These are phyloP conservation scores for Pythium dissimile DNA, from an alignment of 352 stramenopile genomes.

Conservation along the genomic window DNA sequence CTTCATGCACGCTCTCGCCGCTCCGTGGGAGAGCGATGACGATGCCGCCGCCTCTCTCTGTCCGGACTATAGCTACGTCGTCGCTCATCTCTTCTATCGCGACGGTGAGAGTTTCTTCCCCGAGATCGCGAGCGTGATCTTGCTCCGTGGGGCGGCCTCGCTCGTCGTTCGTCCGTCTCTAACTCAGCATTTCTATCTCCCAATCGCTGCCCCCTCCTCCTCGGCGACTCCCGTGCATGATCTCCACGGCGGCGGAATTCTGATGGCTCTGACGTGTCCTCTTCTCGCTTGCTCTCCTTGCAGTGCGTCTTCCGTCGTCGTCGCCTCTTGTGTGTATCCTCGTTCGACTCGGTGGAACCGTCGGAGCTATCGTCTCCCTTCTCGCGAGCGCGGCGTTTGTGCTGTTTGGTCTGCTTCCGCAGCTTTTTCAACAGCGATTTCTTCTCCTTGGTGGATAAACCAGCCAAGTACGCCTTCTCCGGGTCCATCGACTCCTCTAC, in stretches of 20 bases:
- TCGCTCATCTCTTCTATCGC: not conserved
- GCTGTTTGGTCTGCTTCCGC: conserved; percentile 23
- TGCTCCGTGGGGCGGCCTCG: too few species aligned
- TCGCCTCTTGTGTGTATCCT: not conserved
- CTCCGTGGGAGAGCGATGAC: not conserved
- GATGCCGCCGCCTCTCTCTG: not conserved
- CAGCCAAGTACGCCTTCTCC: conserved; percentile 49
- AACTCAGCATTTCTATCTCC: not conserved
- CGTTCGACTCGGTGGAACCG: not conserved
- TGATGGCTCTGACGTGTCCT: not conserved
- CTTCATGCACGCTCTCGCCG: not conserved
- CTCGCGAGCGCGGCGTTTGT: conserved; percentile 5
- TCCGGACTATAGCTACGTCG: not conserved
- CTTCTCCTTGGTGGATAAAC: conserved; percentile 67
- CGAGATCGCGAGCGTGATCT: not conserved
- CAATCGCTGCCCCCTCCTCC: too few species aligned
- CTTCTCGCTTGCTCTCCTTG: not conserved
- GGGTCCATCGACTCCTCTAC: conserved; percentile 25
- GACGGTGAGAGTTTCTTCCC: not conserved
- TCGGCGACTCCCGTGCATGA: too few species aligned
- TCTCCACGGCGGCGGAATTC: too few species aligned
- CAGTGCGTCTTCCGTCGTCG: not conserved
- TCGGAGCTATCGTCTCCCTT: not conserved
- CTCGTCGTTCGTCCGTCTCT: not conserved
- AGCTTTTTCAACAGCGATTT: conserved; percentile 58